Evolutionary conservation across 2,329 filamentous ascomycete genomes (phyloP).

Genomic region (Elsinoe batatas): DNA sequence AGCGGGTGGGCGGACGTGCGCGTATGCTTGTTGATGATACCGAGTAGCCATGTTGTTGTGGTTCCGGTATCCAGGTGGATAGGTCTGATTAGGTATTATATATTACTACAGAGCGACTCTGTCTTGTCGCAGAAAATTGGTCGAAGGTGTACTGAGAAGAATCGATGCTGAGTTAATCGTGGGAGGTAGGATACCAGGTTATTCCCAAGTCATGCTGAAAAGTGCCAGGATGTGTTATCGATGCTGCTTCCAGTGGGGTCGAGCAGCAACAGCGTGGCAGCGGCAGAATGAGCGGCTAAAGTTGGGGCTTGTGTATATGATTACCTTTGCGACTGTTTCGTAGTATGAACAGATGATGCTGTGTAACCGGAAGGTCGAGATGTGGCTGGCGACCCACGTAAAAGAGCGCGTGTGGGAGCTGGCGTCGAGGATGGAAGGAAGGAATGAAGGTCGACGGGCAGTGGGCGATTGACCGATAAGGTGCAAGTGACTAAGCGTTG

Average conservation of each 20-base stretch:
- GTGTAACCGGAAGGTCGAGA: background rate
- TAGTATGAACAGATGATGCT: conserved; percentile 9
- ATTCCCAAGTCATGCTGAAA: conserved; percentile 4
- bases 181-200: background rate
- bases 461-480: conserved; percentile 10
- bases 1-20: conserved; percentile 13
- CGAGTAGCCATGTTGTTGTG: conserved; percentile 10
- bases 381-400: background rate
- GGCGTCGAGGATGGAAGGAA: conserved; percentile 7
- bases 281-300: background rate
- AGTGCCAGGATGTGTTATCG: background rate
- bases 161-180: conserved; percentile 4
- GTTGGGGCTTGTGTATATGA: conserved; percentile 5
- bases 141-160: background rate
- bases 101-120: conserved; percentile 2
- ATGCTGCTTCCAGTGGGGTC: background rate
- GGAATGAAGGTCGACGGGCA: conserved; percentile 8
- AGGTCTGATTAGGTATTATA: conserved; percentile 11
- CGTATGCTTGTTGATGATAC: conserved; percentile 13
- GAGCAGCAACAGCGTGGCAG: background rate
- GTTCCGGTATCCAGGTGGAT: background rate
- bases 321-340: conserved; percentile 7
- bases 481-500: conserved; percentile 7
- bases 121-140: background rate
- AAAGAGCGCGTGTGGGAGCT: conserved; percentile 9